A percentile compares a stretch with the other conserved stretches of the same genome.
These are phyloP conservation scores for Sporothrix pallida DNA, from an alignment of 2,329 filamentous ascomycete species.

Conservation along the genomic window DNA sequence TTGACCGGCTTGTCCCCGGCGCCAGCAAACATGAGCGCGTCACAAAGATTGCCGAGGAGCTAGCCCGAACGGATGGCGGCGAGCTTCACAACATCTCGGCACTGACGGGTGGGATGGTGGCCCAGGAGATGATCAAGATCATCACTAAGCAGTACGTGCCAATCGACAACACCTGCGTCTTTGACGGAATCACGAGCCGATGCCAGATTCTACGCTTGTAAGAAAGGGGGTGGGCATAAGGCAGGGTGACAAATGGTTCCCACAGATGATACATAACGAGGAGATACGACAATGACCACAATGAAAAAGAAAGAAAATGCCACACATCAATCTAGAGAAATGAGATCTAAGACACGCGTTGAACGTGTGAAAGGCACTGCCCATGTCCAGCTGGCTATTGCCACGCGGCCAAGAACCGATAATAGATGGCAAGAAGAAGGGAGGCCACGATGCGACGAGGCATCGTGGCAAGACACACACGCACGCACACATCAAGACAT, in stretches of 20 bases:
- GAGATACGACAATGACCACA: slow-evolving; percentile 14
- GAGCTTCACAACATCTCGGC: slow-evolving; percentile 94
- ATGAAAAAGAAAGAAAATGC: background rate
- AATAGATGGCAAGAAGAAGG: too few relatives aligned
- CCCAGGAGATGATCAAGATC: slow-evolving; percentile 96
- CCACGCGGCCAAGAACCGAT: background rate
- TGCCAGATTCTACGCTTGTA: slow-evolving; percentile 63
- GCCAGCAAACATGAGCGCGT: slow-evolving; percentile 57
- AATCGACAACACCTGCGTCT: slow-evolving; percentile 73
- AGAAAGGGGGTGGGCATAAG: background rate
- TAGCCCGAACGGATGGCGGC: slow-evolving; percentile 76
- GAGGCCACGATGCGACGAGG: background rate
- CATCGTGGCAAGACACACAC: background rate
- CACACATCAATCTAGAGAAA: background rate
- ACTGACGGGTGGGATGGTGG: slow-evolving; percentile 85
- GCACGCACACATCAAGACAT: background rate
- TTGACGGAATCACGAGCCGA: slow-evolving; percentile 69
- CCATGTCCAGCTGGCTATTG: too few relatives aligned
- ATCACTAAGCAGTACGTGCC: slow-evolving; percentile 75
- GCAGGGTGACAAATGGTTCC: background rate
- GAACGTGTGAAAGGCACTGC: background rate
- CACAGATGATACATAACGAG: slow-evolving; percentile 11
- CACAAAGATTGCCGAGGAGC: slow-evolving; percentile 64
- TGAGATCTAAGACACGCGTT: background rate
- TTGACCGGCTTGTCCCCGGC: slow-evolving; percentile 53